Evolutionary conservation across 192 early-diverging fungal genomes (phyloP), one percentile per base, ranked within the genome.

Genomic region (Backusella parvicylindrica): DNA sequence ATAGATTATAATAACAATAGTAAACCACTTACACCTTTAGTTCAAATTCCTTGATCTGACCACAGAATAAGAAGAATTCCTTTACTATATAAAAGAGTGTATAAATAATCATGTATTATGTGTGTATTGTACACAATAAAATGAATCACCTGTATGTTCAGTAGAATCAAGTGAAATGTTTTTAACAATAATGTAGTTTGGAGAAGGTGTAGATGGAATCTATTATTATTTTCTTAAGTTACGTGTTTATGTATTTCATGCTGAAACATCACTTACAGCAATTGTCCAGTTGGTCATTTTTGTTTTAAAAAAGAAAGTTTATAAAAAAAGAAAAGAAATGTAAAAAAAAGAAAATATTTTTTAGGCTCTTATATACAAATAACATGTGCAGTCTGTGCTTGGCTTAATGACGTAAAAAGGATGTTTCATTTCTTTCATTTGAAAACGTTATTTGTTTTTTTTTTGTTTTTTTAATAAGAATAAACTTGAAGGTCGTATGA

Each of bases 21-120:
- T 35, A 35, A 35, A 35, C 33, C 33, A 81, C 83, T 84, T 82
- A 89, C 87, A 84, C 87, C 50, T 78, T 65, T 65, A 91, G 78
- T 74, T 89, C 87, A 69, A 91, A 89, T 74, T 88, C 81, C 64
- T 79, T 73, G 73, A 91, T 91, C 76, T 85, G 85, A 41, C 89
- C 89, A 74, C 89, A 89, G 77, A 91, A 91, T 50, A 84, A 72
- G 72, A 91, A 91, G 70, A 91, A 91, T 74, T 91, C 89, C 77
- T 85, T 87, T 67, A 91, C 87, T 86, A 81, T 23, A 60, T 23
- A 4, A 4, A 38, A 28, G 21, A 64, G 50, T 53, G 53, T 21
- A 60, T 1, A 38, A 70, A 81, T 23, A 16, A 63, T 7, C 18
- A 77, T 13, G 13, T 2, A 41, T 13, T 13, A 13, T 41, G 12